Conservation (phyloP, 2,329 filamentous ascomycete genomes). For the Zalaria sp. region DNA sequence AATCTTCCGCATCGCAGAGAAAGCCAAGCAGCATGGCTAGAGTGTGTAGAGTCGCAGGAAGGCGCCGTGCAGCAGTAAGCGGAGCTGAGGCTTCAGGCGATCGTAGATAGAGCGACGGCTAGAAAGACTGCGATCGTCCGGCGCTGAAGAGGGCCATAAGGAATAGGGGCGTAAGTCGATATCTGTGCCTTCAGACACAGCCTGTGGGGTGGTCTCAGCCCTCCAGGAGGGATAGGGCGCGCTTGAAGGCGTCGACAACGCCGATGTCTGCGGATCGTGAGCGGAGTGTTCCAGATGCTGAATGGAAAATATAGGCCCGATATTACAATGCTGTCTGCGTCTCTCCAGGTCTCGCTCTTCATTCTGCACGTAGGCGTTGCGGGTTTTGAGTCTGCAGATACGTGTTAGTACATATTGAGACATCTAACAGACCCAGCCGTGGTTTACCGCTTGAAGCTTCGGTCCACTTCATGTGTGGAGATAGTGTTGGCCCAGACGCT, state of each 20-base stretch:
- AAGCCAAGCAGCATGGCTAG: too few relatives aligned
- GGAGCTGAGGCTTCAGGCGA: background rate
- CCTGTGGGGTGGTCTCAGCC: background rate
- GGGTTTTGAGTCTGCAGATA: slow-evolving; percentile 54
- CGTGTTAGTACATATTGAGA: too few relatives aligned
- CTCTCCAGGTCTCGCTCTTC: slow-evolving; percentile 57
- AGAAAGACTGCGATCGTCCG: background rate
- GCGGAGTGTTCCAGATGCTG: background rate
- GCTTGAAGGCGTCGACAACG: slow-evolving; percentile 34
- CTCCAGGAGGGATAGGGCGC: slow-evolving; percentile 32
- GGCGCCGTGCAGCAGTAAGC: background rate
- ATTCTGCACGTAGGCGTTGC: slow-evolving; percentile 60
- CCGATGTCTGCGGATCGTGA: slow-evolving; percentile 24
- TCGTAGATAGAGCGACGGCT: background rate
- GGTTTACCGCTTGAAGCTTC: slow-evolving; percentile 59
- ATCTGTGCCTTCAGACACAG: background rate
- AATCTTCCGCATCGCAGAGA: too few relatives aligned
- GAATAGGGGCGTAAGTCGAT: too few relatives aligned
- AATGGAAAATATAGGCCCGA: slow-evolving; percentile 17
- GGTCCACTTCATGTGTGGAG: slow-evolving; percentile 56
- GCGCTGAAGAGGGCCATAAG: too few relatives aligned
- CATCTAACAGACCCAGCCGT: too few relatives aligned
- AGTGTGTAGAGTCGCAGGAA: background rate
- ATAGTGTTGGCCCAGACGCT: slow-evolving; percentile 63
- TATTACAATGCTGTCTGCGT: slow-evolving; percentile 65